Percentiles rank a stretch among this genome's conserved stretches.
These are phyloP conservation scores for Bromus sterilis DNA, from an alignment of 176 grass and related monocot genomes.

Conservation along the genomic window DNA sequence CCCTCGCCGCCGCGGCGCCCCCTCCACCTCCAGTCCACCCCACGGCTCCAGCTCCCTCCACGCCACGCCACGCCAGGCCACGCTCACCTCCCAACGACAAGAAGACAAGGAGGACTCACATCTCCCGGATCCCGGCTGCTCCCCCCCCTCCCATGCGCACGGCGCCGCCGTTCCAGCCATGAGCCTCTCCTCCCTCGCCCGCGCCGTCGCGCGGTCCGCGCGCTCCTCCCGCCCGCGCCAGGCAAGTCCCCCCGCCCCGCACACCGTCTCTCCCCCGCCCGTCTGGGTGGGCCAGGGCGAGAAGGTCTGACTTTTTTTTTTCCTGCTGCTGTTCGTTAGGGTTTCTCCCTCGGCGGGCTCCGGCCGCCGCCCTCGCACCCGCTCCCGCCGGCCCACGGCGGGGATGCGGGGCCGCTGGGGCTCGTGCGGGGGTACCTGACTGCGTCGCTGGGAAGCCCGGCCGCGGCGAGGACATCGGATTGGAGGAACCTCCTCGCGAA, in stretches of 20 bases:
- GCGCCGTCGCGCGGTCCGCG: slow-evolving; percentile 59
- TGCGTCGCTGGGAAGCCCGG: slow-evolving; percentile 31
- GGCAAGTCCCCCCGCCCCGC: not conserved
- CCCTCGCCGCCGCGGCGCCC: slow-evolving; percentile 21
- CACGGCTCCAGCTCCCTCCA: not conserved
- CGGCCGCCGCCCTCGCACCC: slow-evolving; percentile 15
- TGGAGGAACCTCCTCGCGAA: slow-evolving; percentile 70
- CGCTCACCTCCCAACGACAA: too few species aligned
- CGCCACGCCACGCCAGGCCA: too few species aligned
- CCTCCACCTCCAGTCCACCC: not conserved
- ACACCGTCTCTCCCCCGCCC: not conserved
- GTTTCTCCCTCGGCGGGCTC: slow-evolving; percentile 36
- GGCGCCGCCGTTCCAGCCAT: slow-evolving; percentile 26
- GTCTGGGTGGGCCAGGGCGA: not conserved
- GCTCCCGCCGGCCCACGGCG: slow-evolving; percentile 9
- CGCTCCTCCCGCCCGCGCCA: slow-evolving; percentile 43
- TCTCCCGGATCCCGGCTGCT: slow-evolving; percentile 16
- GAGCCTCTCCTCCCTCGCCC: slow-evolving; percentile 62
- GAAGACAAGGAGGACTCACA: not conserved
- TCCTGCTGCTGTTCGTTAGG: slow-evolving; percentile 24
- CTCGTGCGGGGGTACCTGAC: slow-evolving; percentile 62
- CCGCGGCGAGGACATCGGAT: slow-evolving; percentile 26
- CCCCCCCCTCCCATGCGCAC: slow-evolving; percentile 3
- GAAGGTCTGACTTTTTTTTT: slow-evolving; percentile 7
- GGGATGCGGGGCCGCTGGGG: slow-evolving; percentile 21